Evolutionary conservation across 1,284 basidiomycete genomes (phyloP).

Genomic region (Trichosporon faecale): DNA sequence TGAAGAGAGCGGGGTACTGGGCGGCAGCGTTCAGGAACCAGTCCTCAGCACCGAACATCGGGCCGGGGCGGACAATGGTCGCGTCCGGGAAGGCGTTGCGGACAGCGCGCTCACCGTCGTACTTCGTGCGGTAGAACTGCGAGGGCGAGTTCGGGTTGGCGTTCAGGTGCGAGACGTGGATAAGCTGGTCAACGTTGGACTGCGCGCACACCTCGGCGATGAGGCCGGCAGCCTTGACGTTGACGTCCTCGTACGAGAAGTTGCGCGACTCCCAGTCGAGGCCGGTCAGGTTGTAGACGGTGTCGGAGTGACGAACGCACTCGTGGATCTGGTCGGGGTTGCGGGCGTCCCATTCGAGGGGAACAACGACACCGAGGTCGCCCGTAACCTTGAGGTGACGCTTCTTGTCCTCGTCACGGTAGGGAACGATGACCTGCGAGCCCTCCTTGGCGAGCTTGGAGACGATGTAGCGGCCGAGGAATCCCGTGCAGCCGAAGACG

Average conservation of each 20-base stretch:
- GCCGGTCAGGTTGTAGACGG: constrained; percentile 91
- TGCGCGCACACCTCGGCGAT: constrained; percentile 80
- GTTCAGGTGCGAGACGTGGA: constrained; percentile 95
- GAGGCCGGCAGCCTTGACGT: constrained; percentile 59
- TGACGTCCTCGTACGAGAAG: constrained; percentile 68
- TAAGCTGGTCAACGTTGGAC: constrained; percentile 75
- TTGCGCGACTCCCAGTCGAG: constrained; percentile 91
- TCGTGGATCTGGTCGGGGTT: constrained; percentile 87
- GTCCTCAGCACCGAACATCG: constrained; percentile 92
- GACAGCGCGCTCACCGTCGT: constrained; percentile 84
- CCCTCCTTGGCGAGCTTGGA: constrained; percentile 91
- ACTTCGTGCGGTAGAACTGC: constrained; percentile 83
- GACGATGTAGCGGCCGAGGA: constrained; percentile 91
- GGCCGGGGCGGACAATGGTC: constrained; percentile 82
- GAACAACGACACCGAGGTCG: constrained; percentile 93
- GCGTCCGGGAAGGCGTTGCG: constrained; percentile 79
- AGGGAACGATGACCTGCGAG: constrained; percentile 91
- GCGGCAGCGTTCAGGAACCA: constrained; percentile 90
- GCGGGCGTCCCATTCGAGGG: constrained; percentile 93
- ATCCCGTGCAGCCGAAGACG: constrained; percentile 95
- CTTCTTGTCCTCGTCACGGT: constrained; percentile 93
- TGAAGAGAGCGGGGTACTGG: constrained; percentile 89
- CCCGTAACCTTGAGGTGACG: constrained; percentile 88
- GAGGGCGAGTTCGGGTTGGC: constrained; percentile 76
- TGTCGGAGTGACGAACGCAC: constrained; percentile 92